Base-by-base conservation (phyloP, 192 early-diverging fungal genomes). In the Umbelopsis sp. region DNA sequence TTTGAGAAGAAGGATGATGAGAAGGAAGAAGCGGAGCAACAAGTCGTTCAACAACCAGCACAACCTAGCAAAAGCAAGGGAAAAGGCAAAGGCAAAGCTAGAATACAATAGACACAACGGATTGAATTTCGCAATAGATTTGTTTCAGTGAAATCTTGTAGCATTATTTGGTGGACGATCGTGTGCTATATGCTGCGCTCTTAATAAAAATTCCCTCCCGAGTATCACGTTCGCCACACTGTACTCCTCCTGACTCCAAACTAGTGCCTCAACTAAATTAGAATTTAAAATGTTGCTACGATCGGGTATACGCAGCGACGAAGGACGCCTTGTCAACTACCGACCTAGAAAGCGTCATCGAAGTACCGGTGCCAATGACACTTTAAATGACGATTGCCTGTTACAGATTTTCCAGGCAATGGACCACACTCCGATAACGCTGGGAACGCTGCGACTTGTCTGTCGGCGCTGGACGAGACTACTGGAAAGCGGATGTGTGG, bases 1-100 rank as follows among this genome's bases (percentile, higher is more conserved):
- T 98, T 99, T 72, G 93, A 95, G 70, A 58, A 74, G 33, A 74
- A 75, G 61, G 64, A 71, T 37, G 75, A 70, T 23, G 49, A 68
- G 21, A 46, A 69, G 8, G 64, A 74, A 49, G 48, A 41, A 27
- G 27, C 67, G n/a, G 23, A 49, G 21, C 41, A 72, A 16, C 53
- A 50, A 16, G 25, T 27, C n/a, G 27, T 22, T 7, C 68, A 71
- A n/a, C 66, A 74, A 22, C 11, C 67, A 50, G 65, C 50, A 37
- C 53, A 47, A 12, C 46, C 65, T 4, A 22, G 20, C 23, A 74
- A 71, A 47, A 49, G 64, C 7, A 74, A 72, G 18, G 65, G 61
- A 46, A 81, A 81, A 71, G 76, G 71, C 21, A 81, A 81, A 72
- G 80, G 75, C 69, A 79, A 82, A 30, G 70, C 64, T 18, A 68